Base-by-base conservation (phyloP, 306 rosid species). In the Cicer cuneatum region DNA sequence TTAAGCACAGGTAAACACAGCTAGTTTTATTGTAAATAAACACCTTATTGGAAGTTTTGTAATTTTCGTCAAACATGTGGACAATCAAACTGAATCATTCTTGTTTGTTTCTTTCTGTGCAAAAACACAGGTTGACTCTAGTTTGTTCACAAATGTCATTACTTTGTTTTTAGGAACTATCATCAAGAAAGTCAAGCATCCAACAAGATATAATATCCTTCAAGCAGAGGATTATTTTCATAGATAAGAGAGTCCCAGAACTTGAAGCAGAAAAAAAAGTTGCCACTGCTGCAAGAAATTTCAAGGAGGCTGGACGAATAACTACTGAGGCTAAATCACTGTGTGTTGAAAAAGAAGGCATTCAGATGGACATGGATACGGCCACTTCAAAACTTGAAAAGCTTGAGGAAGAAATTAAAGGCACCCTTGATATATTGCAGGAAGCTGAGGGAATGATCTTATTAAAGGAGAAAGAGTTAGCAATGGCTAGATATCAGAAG, bases 301-400 rank as follows among this genome's bases (percentile, higher is more conserved):
- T 91, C 75, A 91, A 89, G 80, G 97, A 89, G 82, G 95, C 97
- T 74, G 97, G 91, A 13, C 86, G 95, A 69, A 78, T 91, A 80
- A 89, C 97, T 67, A 77, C 87, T 0, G 95, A 89, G 84, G 89
- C 97, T 7, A 91, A 91, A 83, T 81, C 91, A 75, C 76, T 85
- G 47, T 63, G 66, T 61, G 76, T 82, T 74, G 93, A 91, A 79
- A 91, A 86, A 69, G 89, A 87, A 51, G 66, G 85, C 74, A 76
- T 86, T 39, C 89, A 84, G 81, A 76, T 15, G 59, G 81, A 80
- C 78, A 87, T 85, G 85, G 83, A 72, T 69, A 76, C 61, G 39
- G 84, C 85, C 49, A 48, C 75, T 46, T 78, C 18, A 66, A 90
- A 85, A 79, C 86, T 89, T 46, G 86, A 87, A 79, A 89, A 89